phyloP scores from a whole-genome alignment of 1,139 yeast species.

The Zygoascus sp. region DNA sequence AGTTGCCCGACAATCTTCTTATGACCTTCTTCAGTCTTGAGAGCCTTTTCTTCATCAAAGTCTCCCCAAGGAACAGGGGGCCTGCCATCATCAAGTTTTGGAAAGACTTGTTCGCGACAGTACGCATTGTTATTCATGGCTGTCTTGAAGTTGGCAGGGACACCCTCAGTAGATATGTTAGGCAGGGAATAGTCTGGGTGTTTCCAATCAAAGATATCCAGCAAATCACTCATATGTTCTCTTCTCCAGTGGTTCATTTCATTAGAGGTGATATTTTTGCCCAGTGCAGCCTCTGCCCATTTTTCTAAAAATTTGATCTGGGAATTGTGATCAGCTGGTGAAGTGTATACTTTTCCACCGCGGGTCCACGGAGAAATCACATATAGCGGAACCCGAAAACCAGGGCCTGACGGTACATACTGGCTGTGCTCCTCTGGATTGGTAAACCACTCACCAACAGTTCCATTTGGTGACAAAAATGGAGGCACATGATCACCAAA shows the following conservation, averaged over 20 bases:
- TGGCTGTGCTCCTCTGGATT: slow-evolving; percentile 14
- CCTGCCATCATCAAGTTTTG: slow-evolving; percentile 2
- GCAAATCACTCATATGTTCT: slow-evolving; percentile 22
- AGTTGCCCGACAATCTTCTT: slow-evolving; percentile 25
- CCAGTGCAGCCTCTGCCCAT: slow-evolving; percentile 17
- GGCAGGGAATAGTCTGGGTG: slow-evolving; percentile 18
- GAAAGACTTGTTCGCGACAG: slow-evolving; percentile 8
- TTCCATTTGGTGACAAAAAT: slow-evolving; percentile 18
- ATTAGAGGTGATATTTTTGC: slow-evolving; percentile 15
- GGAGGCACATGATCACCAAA: slow-evolving; percentile 27
- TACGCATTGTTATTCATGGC: slow-evolving; percentile 12
- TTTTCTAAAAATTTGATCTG: slow-evolving; percentile 24
- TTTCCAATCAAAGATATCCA: slow-evolving; percentile 24
- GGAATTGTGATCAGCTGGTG: slow-evolving; percentile 26
- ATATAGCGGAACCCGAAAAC: slow-evolving; percentile 19
- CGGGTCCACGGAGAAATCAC: slow-evolving; percentile 25
- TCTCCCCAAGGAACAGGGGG: slow-evolving; percentile 26
- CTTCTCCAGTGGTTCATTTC: slow-evolving; percentile 22
- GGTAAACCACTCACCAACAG: slow-evolving; percentile 20
- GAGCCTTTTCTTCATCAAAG: slow-evolving; percentile 20
- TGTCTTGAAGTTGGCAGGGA: slow-evolving; percentile 13
- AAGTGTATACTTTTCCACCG: slow-evolving; percentile 26
- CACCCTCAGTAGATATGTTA: slow-evolving; percentile 11
- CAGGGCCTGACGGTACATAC: slow-evolving; percentile 21
- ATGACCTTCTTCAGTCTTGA: slow-evolving; percentile 25